Percentiles rank a stretch among this genome's conserved stretches.
Evolutionary conservation across 805 yeast species (phyloP).

Genomic region (Teunomyces funiuensis): DNA sequence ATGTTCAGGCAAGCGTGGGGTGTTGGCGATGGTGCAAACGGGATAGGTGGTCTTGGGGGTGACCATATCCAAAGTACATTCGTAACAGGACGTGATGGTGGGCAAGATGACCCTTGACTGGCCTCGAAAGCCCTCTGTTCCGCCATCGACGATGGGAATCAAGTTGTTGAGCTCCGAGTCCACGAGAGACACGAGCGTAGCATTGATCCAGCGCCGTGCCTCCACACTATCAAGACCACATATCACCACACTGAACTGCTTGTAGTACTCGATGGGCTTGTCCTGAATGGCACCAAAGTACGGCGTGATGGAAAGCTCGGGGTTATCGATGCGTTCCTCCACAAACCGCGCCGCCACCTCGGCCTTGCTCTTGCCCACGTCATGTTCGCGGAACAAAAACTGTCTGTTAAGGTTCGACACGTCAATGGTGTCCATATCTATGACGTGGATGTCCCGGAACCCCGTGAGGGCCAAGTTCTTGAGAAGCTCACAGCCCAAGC

Average conservation of each 20-base stretch:
- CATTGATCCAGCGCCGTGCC: conserved; percentile 89
- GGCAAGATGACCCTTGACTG: conserved; percentile 88
- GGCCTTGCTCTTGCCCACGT: conserved; percentile 68
- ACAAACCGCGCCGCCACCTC: conserved; percentile 62
- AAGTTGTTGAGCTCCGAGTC: conserved; percentile 39
- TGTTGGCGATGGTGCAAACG: conserved; percentile 89
- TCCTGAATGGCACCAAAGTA: conserved; percentile 62
- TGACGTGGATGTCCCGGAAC: conserved; percentile 60
- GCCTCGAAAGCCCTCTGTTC: conserved; percentile 93
- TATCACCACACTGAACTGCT: conserved; percentile 66
- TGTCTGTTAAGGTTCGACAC: conserved; percentile 75
- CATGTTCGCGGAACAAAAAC: conserved; percentile 60
- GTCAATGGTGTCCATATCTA: conserved; percentile 84
- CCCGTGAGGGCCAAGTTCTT: conserved; percentile 74
- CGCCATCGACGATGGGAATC: conserved; percentile 78
- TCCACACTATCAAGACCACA: conserved; percentile 90
- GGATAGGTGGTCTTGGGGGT: conserved; percentile 71
- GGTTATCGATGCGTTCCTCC: conserved; percentile 41
- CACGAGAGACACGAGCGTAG: conserved; percentile 61
- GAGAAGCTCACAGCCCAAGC: conserved; percentile 77
- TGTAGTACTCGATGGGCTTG: conserved; percentile 59
- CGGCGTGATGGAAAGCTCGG: conserved; percentile 48
- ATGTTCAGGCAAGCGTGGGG: conserved; percentile 93
- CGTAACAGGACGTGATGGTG: conserved; percentile 84
- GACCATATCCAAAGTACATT: conserved; percentile 80